Evolutionary conservation across 768 basidiomycete species (phyloP), one percentile per base, ranked within the genome.

Genomic region (Coprinopsis sp.): DNA sequence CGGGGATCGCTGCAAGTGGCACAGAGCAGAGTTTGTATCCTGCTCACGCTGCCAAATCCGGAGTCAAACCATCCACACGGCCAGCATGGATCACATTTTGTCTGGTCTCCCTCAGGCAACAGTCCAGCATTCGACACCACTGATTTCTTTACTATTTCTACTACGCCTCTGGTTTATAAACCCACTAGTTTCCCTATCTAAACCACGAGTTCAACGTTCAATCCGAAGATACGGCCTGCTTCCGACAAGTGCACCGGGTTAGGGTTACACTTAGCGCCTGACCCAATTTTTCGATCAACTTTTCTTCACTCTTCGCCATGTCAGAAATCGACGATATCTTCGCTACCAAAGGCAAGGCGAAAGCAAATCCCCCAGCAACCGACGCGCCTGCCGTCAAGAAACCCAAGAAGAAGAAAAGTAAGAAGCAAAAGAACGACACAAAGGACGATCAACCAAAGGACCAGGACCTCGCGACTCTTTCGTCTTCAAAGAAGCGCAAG

Each of bases 251-350:
- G n/a, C n/a, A n/a, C n/a, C n/a, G n/a, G n/a, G n/a, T n/a, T n/a
- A n/a, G n/a, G n/a, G n/a, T n/a, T n/a, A n/a, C n/a, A n/a, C n/a
- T n/a, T n/a, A n/a, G n/a, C n/a, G n/a, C n/a, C n/a, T n/a, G n/a
- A n/a, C n/a, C n/a, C n/a, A n/a, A n/a, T n/a, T n/a, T n/a, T n/a
- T n/a, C n/a, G n/a, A n/a, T n/a, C n/a, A n/a, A n/a, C n/a, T 1
- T 42, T 24, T 21, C 37, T n/a, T 10, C 25, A 31, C 25, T 16
- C 18, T 12, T n/a, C 38, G 54, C 68, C 53, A 73, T 76, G 72
- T 84, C 84, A 42, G 89, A 91, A 76, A 91, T 91, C 62, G 89
- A 91, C 73, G 79, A 78, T 57, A 91, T 91, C 58, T 91, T 91
- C 63, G 74, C 87, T 31, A 68, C 71, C 51, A 79, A 75, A 55